Evolutionary conservation across 2,329 filamentous ascomycete genomes (phyloP).

Genomic region (Talaromyces piceae): DNA sequence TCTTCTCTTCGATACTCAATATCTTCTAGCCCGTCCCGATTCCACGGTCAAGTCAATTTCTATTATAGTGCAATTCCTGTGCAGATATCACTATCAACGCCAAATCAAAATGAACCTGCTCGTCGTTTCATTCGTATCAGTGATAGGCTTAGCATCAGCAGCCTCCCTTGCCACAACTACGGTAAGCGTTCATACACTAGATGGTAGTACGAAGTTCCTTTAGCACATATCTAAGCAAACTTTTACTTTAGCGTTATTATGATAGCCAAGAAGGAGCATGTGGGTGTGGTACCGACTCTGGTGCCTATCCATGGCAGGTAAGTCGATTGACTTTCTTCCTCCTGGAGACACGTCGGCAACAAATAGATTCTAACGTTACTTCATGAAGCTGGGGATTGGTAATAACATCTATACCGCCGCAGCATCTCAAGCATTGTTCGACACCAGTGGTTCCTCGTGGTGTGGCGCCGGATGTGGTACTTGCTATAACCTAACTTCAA

Average conservation of each 20-base stretch:
- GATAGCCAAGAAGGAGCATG: slow-evolving; percentile 26
- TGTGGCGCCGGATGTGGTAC: slow-evolving; percentile 20
- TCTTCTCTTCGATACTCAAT: too few species aligned
- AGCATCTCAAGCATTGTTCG: slow-evolving; percentile 19
- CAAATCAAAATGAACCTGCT: slow-evolving; percentile 7
- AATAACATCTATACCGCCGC: slow-evolving; percentile 17
- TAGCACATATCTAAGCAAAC: not conserved
- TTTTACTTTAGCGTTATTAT: slow-evolving; percentile 21
- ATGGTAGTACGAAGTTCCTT: not conserved
- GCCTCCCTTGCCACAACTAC: slow-evolving; percentile 10
- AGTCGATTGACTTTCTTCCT: slow-evolving; percentile 9
- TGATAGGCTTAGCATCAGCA: slow-evolving; percentile 9
- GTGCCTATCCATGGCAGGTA: slow-evolving; percentile 23
- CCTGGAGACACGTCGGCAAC: not conserved
- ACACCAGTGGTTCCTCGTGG: slow-evolving; percentile 16
- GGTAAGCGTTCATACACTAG: not conserved
- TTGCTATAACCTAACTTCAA: slow-evolving; percentile 20
- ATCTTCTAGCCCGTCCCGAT: too few species aligned
- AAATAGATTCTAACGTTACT: not conserved
- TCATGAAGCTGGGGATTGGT: slow-evolving; percentile 1
- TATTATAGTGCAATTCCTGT: not conserved
- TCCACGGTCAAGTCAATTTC: not conserved
- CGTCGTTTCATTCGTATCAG: slow-evolving; percentile 7
- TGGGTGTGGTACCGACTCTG: slow-evolving; percentile 21
- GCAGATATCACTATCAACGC: not conserved